Percentiles rank a stretch among this genome's conserved stretches.
Evolutionary conservation across 768 basidiomycete species (phyloP).

Genomic region (Lentinula sp.): DNA sequence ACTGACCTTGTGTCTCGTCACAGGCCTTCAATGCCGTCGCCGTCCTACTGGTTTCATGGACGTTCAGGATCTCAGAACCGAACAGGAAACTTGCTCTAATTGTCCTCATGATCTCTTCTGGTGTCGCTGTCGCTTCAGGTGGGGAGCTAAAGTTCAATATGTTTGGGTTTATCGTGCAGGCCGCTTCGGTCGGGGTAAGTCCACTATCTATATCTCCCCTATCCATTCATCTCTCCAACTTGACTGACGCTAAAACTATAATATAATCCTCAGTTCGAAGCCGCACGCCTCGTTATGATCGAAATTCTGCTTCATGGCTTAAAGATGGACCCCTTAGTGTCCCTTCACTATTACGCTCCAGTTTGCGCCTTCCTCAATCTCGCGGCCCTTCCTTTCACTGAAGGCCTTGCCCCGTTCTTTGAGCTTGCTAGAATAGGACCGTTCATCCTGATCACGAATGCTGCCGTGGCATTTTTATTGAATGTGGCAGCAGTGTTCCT

Average conservation of each 20-base stretch:
- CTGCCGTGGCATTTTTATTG: constrained; percentile 78
- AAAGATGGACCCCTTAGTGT: constrained; percentile 97
- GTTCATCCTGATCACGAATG: constrained; percentile 74
- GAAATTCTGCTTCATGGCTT: constrained; percentile 90
- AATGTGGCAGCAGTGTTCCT: constrained; percentile 95
- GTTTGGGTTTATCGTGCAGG: constrained; percentile 83
- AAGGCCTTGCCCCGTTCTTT: constrained; percentile 83
- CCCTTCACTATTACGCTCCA: constrained; percentile 93
- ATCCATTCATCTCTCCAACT: not conserved
- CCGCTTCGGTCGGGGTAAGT: constrained; percentile 78
- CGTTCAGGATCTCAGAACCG: constrained; percentile 83
- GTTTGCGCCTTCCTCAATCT: constrained; percentile 92
- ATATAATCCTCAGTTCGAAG: constrained; percentile 65
- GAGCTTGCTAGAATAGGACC: constrained; percentile 63
- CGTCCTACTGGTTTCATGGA: constrained; percentile 90
- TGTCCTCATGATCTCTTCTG: constrained; percentile 84
- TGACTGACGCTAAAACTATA: not conserved
- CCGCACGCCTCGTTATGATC: constrained; percentile 92
- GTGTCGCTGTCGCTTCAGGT: constrained; percentile 84
- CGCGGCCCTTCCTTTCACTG: constrained; percentile 82
- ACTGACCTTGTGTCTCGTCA: not conserved
- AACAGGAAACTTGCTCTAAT: constrained; percentile 76
- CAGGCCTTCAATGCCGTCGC: constrained; percentile 90
- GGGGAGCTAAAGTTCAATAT: constrained; percentile 86
- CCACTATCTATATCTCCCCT: not conserved